phyloP scores from a whole-genome alignment of 441 rosid species.

The Capsella rubella region DNA sequence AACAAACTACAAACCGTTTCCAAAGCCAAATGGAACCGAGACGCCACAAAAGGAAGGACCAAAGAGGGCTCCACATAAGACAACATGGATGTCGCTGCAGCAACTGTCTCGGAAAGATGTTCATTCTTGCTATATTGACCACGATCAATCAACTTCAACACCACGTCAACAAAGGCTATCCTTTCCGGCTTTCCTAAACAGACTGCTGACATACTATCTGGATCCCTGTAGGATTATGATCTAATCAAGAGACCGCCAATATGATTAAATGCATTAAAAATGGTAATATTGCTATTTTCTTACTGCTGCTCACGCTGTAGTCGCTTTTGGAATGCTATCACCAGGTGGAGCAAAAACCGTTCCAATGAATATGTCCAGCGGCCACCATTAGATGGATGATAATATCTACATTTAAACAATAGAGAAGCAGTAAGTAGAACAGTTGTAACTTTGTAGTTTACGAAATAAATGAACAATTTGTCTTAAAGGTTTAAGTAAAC shows the following conservation, averaged over 20 bases:
- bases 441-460: slow-evolving; percentile 26
- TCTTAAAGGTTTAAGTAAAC: slow-evolving; percentile 55
- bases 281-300: slow-evolving; percentile 47
- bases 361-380: slow-evolving; percentile 99
- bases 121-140: slow-evolving; percentile 99
- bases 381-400: slow-evolving; percentile 99
- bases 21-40: slow-evolving; percentile 96
- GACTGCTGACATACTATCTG: slow-evolving; percentile 51
- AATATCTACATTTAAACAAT: slow-evolving; percentile 66
- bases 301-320: slow-evolving; percentile 93
- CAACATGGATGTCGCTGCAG: slow-evolving; percentile 92
- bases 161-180: slow-evolving; percentile 70
- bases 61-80: slow-evolving; percentile 96
- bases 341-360: slow-evolving; percentile 83
- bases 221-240: slow-evolving; percentile 58
- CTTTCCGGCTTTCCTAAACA: slow-evolving; percentile 82
- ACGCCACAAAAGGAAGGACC: slow-evolving; percentile 96
- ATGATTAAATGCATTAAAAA: slow-evolving; percentile 35
- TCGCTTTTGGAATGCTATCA: slow-evolving; percentile 90
- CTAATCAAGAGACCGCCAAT: slow-evolving; percentile 44
- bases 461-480: slow-evolving; percentile 40
- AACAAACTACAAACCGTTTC: slow-evolving; percentile 89
- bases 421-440: slow-evolving; percentile 41
- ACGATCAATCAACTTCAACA: slow-evolving; percentile 91
- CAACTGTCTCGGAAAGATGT: slow-evolving; percentile 99